These are phyloP conservation scores for Saturnispora saitoi DNA, from an alignment of 805 yeast species.

Conservation along the genomic window DNA sequence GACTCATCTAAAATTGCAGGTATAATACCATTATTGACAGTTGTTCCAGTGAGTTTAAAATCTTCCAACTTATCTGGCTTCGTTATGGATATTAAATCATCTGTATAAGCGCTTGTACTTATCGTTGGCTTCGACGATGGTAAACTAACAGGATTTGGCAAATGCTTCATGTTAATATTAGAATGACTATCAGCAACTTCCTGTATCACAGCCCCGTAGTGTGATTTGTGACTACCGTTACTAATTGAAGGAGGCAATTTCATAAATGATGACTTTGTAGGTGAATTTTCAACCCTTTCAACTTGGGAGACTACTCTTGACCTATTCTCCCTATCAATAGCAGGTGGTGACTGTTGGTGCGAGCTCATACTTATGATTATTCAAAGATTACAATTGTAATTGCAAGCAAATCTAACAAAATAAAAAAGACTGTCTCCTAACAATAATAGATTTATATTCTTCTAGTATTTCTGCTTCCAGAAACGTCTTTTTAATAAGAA, in stretches of 20 bases:
- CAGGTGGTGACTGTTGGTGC: neutral
- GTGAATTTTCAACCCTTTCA: slow-evolving; percentile 4
- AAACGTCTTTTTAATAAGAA: neutral
- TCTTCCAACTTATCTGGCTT: neutral
- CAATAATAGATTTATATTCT: neutral
- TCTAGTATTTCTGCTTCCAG: neutral
- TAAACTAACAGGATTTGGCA: slow-evolving; percentile 1
- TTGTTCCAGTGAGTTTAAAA: neutral
- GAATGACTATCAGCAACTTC: neutral
- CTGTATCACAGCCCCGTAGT: neutral
- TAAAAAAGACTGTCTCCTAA: no score
- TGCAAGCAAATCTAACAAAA: no score
- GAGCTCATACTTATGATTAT: neutral
- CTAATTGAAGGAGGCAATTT: neutral
- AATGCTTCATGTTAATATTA: neutral
- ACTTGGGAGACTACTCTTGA: slow-evolving; percentile 5
- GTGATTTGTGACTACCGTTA: neutral
- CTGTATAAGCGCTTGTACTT: neutral
- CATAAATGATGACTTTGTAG: slow-evolving; percentile 7
- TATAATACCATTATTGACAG: neutral
- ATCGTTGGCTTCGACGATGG: neutral
- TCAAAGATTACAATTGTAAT: neutral
- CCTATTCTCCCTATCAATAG: neutral
- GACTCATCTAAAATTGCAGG: neutral
- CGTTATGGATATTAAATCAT: neutral